A percentile compares a stretch with the other conserved stretches of the same genome.
These are phyloP conservation scores for Pseudogymnoascus sp. DNA, from an alignment of 2,329 filamentous ascomycete genomes.

Conservation along the genomic window DNA sequence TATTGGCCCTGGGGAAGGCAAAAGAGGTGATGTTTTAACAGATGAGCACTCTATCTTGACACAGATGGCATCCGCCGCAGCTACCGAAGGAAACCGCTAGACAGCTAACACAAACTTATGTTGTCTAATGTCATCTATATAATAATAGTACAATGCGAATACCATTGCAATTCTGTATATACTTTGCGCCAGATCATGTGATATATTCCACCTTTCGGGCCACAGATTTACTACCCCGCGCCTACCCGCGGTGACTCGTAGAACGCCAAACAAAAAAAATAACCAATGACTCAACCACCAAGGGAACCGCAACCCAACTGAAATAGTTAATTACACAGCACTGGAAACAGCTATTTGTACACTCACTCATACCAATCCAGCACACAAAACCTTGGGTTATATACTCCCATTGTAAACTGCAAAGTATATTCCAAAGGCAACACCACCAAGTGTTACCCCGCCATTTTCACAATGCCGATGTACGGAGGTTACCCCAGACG, in stretches of 20 bases:
- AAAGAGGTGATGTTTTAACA: constrained; percentile 10
- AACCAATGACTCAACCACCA: constrained; percentile 5
- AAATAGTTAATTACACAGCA: not conserved
- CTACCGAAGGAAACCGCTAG: constrained; percentile 13
- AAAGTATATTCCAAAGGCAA: not conserved
- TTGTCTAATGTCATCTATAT: constrained; percentile 4
- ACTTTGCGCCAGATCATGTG: not conserved
- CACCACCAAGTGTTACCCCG: constrained; percentile 3
- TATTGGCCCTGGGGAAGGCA: constrained; percentile 5
- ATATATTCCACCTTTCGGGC: not conserved
- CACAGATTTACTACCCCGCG: not conserved
- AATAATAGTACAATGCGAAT: not conserved
- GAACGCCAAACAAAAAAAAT: not conserved
- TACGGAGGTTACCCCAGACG: not conserved
- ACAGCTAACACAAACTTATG: not conserved
- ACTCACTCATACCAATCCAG: not conserved
- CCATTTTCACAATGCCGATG: constrained; percentile 10
- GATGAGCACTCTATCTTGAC: constrained; percentile 18
- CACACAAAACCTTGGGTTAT: not conserved
- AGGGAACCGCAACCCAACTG: not conserved
- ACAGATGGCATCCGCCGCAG: constrained; percentile 21
- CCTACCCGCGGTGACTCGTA: not conserved
- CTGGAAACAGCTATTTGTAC: not conserved
- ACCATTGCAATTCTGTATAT: not conserved
- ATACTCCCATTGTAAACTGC: not conserved